Evolutionary conservation across 495 filamentous ascomycete species (phyloP).

Genomic region (Aspergillus saccharolyticus): DNA sequence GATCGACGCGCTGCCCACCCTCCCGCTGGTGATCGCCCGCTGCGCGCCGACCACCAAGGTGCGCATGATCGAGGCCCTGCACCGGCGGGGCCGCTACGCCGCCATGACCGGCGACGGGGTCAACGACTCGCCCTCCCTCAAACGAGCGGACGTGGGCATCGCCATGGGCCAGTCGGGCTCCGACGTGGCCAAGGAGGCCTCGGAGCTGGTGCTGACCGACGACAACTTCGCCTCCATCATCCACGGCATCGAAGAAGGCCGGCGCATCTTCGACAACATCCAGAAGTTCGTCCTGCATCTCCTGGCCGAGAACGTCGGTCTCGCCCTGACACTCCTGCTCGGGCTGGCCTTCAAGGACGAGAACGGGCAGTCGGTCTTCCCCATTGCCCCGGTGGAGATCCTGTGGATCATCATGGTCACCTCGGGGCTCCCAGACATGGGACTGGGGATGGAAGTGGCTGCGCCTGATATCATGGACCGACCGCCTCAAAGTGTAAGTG

Average conservation of each 20-base stretch:
- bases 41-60: slow-evolving; percentile 71
- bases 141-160: slow-evolving; percentile 78
- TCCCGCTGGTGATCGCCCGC: slow-evolving; percentile 66
- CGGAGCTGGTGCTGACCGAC: slow-evolving; percentile 73
- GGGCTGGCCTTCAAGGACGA: slow-evolving; percentile 68
- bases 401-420: slow-evolving; percentile 78
- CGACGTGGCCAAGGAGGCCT: slow-evolving; percentile 84
- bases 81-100: slow-evolving; percentile 59
- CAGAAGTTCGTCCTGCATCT: slow-evolving; percentile 75
- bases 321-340: slow-evolving; percentile 62
- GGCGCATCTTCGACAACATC: slow-evolving; percentile 71
- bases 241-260: slow-evolving; percentile 65
- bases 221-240: slow-evolving; percentile 85
- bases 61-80: slow-evolving; percentile 72
- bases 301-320: slow-evolving; percentile 67
- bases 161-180: slow-evolving; percentile 74
- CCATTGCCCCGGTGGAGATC: slow-evolving; percentile 67
- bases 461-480: slow-evolving; percentile 63
- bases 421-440: slow-evolving; percentile 68
- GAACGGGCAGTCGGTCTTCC: slow-evolving; percentile 61
- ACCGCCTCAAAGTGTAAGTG: slow-evolving; percentile 54
- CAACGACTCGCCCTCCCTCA: slow-evolving; percentile 79
- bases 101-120: slow-evolving; percentile 90
- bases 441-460: slow-evolving; percentile 65
- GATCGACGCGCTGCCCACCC: slow-evolving; percentile 59